phyloP scores from a whole-genome alignment of 305 asterid genomes.

The Coffea humblotiana region DNA sequence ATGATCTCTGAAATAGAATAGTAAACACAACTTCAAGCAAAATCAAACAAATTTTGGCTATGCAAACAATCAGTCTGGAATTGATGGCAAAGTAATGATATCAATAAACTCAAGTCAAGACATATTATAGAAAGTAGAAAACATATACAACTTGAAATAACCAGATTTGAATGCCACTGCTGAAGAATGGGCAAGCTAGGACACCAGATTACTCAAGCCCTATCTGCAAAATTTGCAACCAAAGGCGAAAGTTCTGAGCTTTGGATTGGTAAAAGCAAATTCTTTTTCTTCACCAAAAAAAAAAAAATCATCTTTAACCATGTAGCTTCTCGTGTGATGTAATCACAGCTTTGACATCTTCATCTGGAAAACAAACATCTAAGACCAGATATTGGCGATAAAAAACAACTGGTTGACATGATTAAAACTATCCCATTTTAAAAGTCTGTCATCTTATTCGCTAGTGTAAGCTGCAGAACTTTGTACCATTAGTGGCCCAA shows the following conservation, averaged over 20 bases:
- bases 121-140: not conserved
- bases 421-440: no score
- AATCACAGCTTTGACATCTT: no score
- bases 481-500: no score
- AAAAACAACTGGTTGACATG: no score
- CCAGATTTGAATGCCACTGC: not conserved
- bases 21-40: constrained; percentile 14
- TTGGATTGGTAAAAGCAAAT: not conserved
- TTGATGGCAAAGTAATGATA: not conserved
- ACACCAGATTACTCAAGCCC: not conserved
- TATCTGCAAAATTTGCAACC: not conserved
- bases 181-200: not conserved
- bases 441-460: no score
- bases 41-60: not conserved
- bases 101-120: not conserved
- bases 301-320: no score
- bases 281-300: no score
- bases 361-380: not conserved
- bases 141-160: not conserved
- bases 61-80: not conserved
- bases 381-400: not conserved
- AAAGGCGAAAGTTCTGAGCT: not conserved
- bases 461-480: not conserved
- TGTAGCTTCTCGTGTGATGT: no score
- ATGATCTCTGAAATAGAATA: constrained; percentile 61